These are phyloP conservation scores for Uncinocarpus reesii DNA, from an alignment of 2,329 filamentous ascomycete genomes.

Conservation along the genomic window DNA sequence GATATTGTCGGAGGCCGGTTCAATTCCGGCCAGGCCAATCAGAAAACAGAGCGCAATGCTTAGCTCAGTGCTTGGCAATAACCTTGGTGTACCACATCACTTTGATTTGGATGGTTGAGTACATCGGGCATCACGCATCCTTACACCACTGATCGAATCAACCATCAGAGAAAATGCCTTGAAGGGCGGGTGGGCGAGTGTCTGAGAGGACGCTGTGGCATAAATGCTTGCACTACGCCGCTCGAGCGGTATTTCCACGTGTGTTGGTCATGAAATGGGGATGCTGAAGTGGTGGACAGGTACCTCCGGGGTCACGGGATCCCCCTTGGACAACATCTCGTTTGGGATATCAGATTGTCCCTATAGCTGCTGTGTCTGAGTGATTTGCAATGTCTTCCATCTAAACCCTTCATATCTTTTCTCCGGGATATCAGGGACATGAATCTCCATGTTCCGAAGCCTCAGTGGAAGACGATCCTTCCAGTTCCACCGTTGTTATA, in stretches of 20 bases:
- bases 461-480: not conserved
- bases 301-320: constrained; percentile 4
- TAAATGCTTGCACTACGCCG: not conserved
- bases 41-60: constrained; percentile 2
- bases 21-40: constrained; percentile 31
- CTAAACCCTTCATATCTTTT: not conserved
- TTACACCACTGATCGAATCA: not conserved
- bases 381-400: not conserved
- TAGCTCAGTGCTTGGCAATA: constrained; percentile 11
- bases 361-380: not conserved
- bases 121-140: not conserved
- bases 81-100: constrained; percentile 10
- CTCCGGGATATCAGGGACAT: not conserved
- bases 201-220: not conserved
- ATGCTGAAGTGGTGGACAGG: not conserved
- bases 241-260: constrained; percentile 1
- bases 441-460: not conserved
- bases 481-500: constrained; percentile 13
- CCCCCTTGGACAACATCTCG: not conserved
- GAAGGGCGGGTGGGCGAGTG: not conserved
- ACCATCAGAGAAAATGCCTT: not conserved
- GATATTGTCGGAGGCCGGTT: constrained; percentile 29
- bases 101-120: not conserved
- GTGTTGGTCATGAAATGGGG: not conserved
- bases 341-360: constrained; percentile 5